Evolutionary conservation across 805 yeast genomes (phyloP).

Genomic region (Starmerella cellae): DNA sequence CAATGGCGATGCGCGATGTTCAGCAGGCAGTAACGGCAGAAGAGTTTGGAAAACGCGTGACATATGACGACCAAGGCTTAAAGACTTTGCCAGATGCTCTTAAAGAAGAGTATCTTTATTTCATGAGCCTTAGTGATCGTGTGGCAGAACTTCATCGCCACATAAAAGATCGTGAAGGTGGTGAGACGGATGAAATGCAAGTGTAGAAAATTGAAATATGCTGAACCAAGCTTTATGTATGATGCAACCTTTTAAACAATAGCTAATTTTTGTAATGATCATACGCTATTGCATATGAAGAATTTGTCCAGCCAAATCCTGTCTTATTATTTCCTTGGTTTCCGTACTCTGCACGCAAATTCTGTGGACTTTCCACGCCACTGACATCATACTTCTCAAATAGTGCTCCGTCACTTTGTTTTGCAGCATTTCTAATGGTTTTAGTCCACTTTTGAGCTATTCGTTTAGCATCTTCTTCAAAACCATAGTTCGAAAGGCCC

Average conservation of each 20-base stretch:
- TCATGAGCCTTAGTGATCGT: slow-evolving; percentile 58
- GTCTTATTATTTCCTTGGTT: slow-evolving; percentile 95
- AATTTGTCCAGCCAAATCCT: slow-evolving; percentile 98
- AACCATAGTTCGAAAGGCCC: slow-evolving; percentile 66
- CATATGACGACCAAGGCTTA: slow-evolving; percentile 16
- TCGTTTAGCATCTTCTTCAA: slow-evolving; percentile 47
- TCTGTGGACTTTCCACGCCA: slow-evolving; percentile 68
- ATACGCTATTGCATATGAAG: slow-evolving; percentile 40
- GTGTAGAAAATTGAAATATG: too few species aligned
- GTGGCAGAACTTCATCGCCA: slow-evolving; percentile 58
- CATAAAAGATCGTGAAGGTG: slow-evolving; percentile 20
- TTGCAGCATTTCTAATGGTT: slow-evolving; percentile 65
- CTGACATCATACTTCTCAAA: slow-evolving; percentile 93
- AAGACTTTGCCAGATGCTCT: slow-evolving; percentile 19
- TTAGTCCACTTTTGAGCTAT: slow-evolving; percentile 79
- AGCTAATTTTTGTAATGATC: slow-evolving; percentile 5
- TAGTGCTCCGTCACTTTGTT: slow-evolving; percentile 85
- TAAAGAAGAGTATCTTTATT: slow-evolving; percentile 50
- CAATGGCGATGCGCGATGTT: slow-evolving; percentile 25
- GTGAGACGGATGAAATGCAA: slow-evolving; percentile 13
- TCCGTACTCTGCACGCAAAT: slow-evolving; percentile 92
- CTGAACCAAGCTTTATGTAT: neutral
- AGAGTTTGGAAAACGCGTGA: slow-evolving; percentile 21
- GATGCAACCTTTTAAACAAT: too few species aligned
- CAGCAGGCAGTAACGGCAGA: slow-evolving; percentile 26